Base-by-base conservation (phyloP, 148 eudicot species). In the Gaultheria prostrata region DNA sequence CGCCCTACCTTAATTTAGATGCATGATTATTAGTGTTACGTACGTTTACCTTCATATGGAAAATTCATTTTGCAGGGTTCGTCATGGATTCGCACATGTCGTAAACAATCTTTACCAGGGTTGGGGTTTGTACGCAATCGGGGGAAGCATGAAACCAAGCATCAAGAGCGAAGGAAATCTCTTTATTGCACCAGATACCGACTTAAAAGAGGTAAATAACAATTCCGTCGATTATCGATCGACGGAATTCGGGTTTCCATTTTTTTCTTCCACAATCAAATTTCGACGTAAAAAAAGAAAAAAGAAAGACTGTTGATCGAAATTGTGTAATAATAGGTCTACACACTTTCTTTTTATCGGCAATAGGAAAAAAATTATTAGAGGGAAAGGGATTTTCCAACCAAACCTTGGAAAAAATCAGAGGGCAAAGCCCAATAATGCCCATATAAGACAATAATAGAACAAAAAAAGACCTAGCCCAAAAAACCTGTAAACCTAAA, bases 131-230 rank as follows among this genome's bases (percentile, higher is more conserved):
- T 94, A 94, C 39, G 98, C 98, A 81, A 92, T 95, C 1, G 98
- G 98, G 61, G 98, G 98, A 65, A 94, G 95, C 93, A 90, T 88
- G 90, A 92, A 93, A 76, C 98, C 98, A 14, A 91, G 94, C 63
- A 76, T 95, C 45, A 91, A 91, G 89, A 95, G 98, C n/a, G 90
- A 95, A 84, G 91, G 94, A 50, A 95, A 95, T 87, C 86, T 89
- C 28, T 95, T 94, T 83, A 89, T 91, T 26, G 97, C 97, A 32
- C 91, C 93, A 56, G 13, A 85, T 82, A 28, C 81, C n/a, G 88
- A 76, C 59, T 86, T 88, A 24, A 94, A 94, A 85, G 91, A 93
- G 94, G 98, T 94, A 91, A 70, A 53, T 81, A 9, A 17, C 46
- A 50, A 32, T 28, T 18, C 70, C 0, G 1, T 53, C 4, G 18